These are phyloP conservation scores for Naganishia vishniacii DNA, from an alignment of 768 basidiomycete species.

Conservation along the genomic window DNA sequence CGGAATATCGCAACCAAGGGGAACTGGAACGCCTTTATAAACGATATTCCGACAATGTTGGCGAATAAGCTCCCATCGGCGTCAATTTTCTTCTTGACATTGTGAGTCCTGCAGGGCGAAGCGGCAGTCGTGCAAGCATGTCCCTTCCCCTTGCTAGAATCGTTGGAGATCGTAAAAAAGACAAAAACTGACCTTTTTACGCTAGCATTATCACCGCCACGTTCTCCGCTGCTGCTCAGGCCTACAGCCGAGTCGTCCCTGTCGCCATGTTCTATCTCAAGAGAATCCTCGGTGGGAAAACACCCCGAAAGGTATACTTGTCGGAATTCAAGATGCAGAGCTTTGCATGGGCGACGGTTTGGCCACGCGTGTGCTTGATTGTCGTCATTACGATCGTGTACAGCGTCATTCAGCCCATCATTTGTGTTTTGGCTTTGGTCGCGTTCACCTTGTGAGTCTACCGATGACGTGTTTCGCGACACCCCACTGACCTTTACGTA, in stretches of 20 bases:
- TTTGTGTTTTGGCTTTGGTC: constrained; percentile 43
- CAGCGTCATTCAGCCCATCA: constrained; percentile 49
- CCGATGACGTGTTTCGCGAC: neutral
- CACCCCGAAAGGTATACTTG: constrained; percentile 45
- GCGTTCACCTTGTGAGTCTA: constrained; percentile 39
- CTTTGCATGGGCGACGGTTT: constrained; percentile 38
- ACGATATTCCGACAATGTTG: constrained; percentile 30
- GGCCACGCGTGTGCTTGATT: constrained; percentile 45
- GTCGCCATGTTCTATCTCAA: constrained; percentile 41
- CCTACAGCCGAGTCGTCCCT: constrained; percentile 44
- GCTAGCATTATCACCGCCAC: constrained; percentile 42
- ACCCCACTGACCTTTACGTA: neutral
- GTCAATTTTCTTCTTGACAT: constrained; percentile 50
- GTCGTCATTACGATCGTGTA: constrained; percentile 49
- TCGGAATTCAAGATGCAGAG: constrained; percentile 35
- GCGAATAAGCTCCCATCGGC: constrained; percentile 43
- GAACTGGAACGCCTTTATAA: neutral
- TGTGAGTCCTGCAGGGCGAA: constrained; percentile 37
- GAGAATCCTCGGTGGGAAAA: constrained; percentile 44
- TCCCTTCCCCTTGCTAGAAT: no score
- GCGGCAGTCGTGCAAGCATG: no score
- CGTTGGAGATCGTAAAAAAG: no score
- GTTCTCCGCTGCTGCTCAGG: constrained; percentile 42
- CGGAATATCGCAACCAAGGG: no score
- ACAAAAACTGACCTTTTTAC: neutral